Evolutionary conservation across 805 yeast species (phyloP).

Genomic region (Wickerhamomyces chambardii): DNA sequence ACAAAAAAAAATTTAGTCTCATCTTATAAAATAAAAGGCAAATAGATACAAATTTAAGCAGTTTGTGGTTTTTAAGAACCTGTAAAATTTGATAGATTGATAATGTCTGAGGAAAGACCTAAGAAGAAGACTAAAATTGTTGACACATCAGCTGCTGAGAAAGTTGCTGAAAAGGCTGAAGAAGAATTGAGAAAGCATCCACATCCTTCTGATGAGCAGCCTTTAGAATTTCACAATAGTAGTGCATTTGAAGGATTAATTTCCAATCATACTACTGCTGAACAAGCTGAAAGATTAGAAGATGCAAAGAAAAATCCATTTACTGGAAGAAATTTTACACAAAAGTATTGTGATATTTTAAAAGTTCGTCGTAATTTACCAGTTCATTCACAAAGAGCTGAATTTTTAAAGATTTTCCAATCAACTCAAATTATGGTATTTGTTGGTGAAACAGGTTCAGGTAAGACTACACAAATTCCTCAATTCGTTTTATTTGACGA

Average conservation of each 20-base stretch:
- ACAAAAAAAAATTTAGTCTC: background rate
- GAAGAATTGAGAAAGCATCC: constrained; percentile 41
- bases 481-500: constrained; percentile 90
- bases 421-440: constrained; percentile 91
- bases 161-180: constrained; percentile 62
- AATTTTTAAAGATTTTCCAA: constrained; percentile 79
- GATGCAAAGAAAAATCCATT: constrained; percentile 63
- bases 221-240: constrained; percentile 47
- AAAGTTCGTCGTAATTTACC: constrained; percentile 80
- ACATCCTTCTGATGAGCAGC: constrained; percentile 24
- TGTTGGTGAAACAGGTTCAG: constrained; percentile 99
- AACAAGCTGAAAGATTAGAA: constrained; percentile 52
- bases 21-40: background rate
- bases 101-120: constrained; percentile 26
- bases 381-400: constrained; percentile 88
- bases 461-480: constrained; percentile 97
- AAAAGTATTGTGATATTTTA: constrained; percentile 70
- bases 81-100: background rate
- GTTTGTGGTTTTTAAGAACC: background rate
- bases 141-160: constrained; percentile 48
- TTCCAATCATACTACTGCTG: constrained; percentile 60
- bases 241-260: constrained; percentile 50
- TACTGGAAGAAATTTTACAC: constrained; percentile 54
- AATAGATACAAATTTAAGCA: background rate
- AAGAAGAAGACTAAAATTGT: constrained; percentile 39